These are phyloP conservation scores for Triticum urartu DNA, from an alignment of 176 grass and related monocot species.

Conservation along the genomic window DNA sequence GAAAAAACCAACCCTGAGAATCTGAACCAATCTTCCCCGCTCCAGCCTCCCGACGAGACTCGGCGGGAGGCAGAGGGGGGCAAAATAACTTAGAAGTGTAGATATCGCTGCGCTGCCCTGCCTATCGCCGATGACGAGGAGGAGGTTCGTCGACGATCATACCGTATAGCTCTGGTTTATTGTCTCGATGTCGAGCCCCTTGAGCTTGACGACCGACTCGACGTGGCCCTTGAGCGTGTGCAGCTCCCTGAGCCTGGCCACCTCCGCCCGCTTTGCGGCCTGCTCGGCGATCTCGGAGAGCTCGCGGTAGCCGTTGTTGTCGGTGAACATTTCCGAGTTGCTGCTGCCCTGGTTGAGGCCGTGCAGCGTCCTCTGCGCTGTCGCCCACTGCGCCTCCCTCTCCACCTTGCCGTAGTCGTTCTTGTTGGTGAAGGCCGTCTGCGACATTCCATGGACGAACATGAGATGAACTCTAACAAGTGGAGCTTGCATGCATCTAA, in stretches of 20 bases:
- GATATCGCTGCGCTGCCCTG: neutral
- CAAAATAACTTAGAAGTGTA: neutral
- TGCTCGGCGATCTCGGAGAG: conserved; percentile 94
- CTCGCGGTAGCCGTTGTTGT: conserved; percentile 59
- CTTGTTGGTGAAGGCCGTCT: conserved; percentile 77
- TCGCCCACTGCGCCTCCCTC: conserved; percentile 93
- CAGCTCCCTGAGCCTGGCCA: conserved; percentile 64
- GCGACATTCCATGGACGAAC: no score
- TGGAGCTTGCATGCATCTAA: no score
- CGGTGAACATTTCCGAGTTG: conserved; percentile 41
- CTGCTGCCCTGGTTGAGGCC: conserved; percentile 54
- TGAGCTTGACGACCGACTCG: conserved; percentile 61
- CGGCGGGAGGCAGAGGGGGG: neutral
- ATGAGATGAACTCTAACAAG: no score
- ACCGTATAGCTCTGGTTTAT: conserved; percentile 63
- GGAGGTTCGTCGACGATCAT: neutral
- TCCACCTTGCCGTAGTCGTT: conserved; percentile 81
- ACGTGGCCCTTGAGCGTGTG: conserved; percentile 62
- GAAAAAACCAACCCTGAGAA: no score
- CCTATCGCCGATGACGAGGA: neutral
- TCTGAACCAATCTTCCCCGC: no score
- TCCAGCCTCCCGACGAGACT: no score
- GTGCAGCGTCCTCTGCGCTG: conserved; percentile 76
- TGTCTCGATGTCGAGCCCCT: conserved; percentile 61
- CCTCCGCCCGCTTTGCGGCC: conserved; percentile 77